phyloP scores from a whole-genome alignment of 768 basidiomycete genomes.

The Leccinum boreale region DNA sequence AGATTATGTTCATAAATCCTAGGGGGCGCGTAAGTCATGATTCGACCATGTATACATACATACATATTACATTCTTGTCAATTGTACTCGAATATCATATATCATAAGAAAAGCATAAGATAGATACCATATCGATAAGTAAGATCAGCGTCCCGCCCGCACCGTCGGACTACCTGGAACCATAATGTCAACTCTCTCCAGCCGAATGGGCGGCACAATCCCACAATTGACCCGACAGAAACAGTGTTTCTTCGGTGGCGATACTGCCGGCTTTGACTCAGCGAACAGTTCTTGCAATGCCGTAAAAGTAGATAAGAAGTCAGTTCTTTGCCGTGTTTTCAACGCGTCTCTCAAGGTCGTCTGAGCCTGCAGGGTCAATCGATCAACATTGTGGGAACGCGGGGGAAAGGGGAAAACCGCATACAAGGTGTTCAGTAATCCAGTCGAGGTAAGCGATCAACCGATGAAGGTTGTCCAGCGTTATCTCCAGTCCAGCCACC shows the following conservation, averaged over 20 bases:
- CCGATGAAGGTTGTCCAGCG: slow-evolving; percentile 17
- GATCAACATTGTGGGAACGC: slow-evolving; percentile 2
- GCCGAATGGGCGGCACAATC: neutral
- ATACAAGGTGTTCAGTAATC: slow-evolving; percentile 26
- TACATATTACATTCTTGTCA: slow-evolving; percentile 10
- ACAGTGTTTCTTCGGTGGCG: slow-evolving; percentile 8
- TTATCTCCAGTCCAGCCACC: slow-evolving; percentile 20
- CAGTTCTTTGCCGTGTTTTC: slow-evolving; percentile 1
- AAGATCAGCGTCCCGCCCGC: slow-evolving; percentile 12
- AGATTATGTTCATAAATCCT: neutral
- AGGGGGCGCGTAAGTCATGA: slow-evolving; percentile 1
- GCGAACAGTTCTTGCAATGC: slow-evolving; percentile 22
- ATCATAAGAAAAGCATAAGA: slow-evolving; percentile 6
- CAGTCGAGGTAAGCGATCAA: slow-evolving; percentile 28
- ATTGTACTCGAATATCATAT: slow-evolving; percentile 10
- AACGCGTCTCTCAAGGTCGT: slow-evolving; percentile 13
- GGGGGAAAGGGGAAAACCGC: neutral
- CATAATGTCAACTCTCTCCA: slow-evolving; percentile 13
- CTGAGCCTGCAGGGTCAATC: slow-evolving; percentile 13
- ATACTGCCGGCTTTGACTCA: slow-evolving; percentile 5
- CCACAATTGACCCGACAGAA: slow-evolving; percentile 3
- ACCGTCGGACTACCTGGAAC: slow-evolving; percentile 24
- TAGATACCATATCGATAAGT: slow-evolving; percentile 9
- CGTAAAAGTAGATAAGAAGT: slow-evolving; percentile 15
- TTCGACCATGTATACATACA: neutral